Evolutionary conservation across 2,329 filamentous ascomycete species (phyloP).

Genomic region (Sphaceloma murrayae): DNA sequence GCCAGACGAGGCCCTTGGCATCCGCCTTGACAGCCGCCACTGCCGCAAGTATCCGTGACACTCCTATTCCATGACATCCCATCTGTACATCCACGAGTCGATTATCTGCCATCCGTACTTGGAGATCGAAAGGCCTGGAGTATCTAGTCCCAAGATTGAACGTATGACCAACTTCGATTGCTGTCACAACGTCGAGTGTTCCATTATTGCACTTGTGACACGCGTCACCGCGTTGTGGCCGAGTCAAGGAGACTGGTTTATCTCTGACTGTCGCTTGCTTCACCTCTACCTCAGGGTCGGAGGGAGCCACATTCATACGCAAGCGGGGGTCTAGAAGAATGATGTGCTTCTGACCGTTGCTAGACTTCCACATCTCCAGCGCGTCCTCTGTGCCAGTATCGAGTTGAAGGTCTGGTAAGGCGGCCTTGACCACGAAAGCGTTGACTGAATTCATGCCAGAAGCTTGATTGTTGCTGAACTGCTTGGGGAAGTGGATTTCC

Average conservation of each 20-base stretch:
- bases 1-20: constrained; percentile 73
- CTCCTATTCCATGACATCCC: constrained; percentile 93
- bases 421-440: constrained; percentile 55
- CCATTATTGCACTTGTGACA: constrained; percentile 63
- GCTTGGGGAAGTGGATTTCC: constrained; percentile 55
- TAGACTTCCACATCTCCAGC: background rate
- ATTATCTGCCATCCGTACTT: constrained; percentile 38
- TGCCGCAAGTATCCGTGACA: constrained; percentile 82
- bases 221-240: constrained; percentile 55
- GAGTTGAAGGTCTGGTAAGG: constrained; percentile 59
- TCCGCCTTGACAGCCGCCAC: constrained; percentile 69
- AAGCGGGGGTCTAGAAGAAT: constrained; percentile 22
- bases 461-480: constrained; percentile 20
- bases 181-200: constrained; percentile 54
- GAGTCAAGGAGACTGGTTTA: constrained; percentile 51
- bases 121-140: constrained; percentile 61
- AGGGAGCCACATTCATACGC: background rate
- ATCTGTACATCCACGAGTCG: constrained; percentile 61
- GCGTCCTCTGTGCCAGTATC: constrained; percentile 17
- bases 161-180: constrained; percentile 88
- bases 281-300: too few relatives aligned
- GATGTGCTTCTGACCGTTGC: constrained; percentile 18
- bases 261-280: background rate
- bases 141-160: constrained; percentile 91
- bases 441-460: constrained; percentile 37